Conservation (phyloP, 140 eudicot species). For the Ambrosia hybrid region DNA sequence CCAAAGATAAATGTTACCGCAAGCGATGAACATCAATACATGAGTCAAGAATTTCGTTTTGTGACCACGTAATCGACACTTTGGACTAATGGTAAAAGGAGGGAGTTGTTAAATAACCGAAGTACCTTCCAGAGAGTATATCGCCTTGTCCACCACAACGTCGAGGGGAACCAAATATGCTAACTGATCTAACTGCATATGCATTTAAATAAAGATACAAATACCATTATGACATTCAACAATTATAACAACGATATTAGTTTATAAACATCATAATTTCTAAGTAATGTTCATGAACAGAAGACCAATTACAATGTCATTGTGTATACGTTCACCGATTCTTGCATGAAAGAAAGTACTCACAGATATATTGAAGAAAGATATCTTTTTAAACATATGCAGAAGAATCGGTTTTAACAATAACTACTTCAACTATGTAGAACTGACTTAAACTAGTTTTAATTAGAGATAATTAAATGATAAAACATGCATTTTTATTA, state of each 20-base stretch:
- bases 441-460: neutral
- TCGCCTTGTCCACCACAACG: slow-evolving; percentile 99
- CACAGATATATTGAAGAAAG: no score
- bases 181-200: slow-evolving; percentile 66
- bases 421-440: neutral
- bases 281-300: no score
- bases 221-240: no score
- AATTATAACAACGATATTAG: neutral
- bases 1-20: neutral
- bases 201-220: neutral
- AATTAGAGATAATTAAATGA: no score
- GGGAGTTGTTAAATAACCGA: slow-evolving; percentile 4
- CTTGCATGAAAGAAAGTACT: no score
- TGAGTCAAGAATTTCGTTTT: no score
- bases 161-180: slow-evolving; percentile 84
- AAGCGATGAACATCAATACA: neutral
- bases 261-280: neutral
- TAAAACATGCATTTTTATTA: no score
- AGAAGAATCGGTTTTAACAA: neutral
- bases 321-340: no score
- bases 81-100: neutral
- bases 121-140: slow-evolving; percentile 94
- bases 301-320: no score
- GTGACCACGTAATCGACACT: no score
- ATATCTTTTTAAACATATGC: no score